These are phyloP conservation scores for Podaxis mareebaensis DNA, from an alignment of 768 basidiomycete species.

Conservation along the genomic window DNA sequence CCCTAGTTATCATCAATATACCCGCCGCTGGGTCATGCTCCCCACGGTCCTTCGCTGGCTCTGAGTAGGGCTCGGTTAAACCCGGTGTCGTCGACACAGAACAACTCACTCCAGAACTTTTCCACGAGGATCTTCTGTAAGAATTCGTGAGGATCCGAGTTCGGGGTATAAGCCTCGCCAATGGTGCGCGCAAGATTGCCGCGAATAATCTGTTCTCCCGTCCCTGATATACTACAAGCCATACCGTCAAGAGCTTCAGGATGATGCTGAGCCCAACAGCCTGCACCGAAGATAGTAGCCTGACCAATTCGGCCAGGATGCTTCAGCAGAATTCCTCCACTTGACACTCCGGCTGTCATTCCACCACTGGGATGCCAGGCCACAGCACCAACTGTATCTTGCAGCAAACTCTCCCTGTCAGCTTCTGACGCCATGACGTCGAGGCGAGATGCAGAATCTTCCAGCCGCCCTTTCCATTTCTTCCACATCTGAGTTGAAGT, in stretches of 20 bases:
- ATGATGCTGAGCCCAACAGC: constrained; percentile 66
- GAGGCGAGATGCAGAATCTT: constrained; percentile 12
- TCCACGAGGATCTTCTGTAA: constrained; percentile 46
- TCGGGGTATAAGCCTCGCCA: constrained; percentile 34
- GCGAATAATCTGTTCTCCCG: constrained; percentile 72
- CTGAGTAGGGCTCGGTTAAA: constrained; percentile 25
- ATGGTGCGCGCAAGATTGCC: constrained; percentile 54
- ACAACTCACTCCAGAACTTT: constrained; percentile 52
- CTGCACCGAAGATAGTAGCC: constrained; percentile 74
- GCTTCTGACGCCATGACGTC: constrained; percentile 2
- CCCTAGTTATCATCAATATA: constrained; percentile 56
- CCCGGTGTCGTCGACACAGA: not conserved
- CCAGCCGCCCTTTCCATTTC: constrained; percentile 56
- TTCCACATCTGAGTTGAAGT: constrained; percentile 55
- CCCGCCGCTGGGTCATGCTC: constrained; percentile 57
- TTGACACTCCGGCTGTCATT: constrained; percentile 75
- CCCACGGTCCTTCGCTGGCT: constrained; percentile 36
- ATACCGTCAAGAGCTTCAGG: constrained; percentile 32
- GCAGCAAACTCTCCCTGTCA: constrained; percentile 36
- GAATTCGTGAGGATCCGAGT: constrained; percentile 54
- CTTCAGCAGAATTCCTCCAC: constrained; percentile 82
- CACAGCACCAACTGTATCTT: constrained; percentile 86
- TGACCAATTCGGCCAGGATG: constrained; percentile 74
- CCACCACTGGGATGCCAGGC: constrained; percentile 46
- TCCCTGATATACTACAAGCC: constrained; percentile 78